These are phyloP conservation scores for Knufia petricola DNA, from an alignment of 2,329 filamentous ascomycete genomes.

Conservation along the genomic window DNA sequence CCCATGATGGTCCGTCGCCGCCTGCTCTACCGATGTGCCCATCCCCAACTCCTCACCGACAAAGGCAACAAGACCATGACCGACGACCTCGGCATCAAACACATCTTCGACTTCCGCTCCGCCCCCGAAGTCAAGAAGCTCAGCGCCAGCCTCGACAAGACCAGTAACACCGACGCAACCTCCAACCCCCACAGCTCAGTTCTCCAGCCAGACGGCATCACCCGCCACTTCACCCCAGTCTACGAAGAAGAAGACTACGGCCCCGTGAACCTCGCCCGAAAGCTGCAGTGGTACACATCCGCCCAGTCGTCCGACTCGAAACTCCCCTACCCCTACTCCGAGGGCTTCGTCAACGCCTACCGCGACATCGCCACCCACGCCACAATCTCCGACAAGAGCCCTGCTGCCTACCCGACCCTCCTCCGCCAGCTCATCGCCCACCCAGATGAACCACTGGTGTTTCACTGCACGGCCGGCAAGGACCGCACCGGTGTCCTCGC, in stretches of 20 bases:
- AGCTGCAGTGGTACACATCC: constrained; percentile 49
- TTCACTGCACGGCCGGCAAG: constrained; percentile 71
- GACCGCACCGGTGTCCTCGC: constrained; percentile 64
- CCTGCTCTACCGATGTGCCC: constrained; percentile 58
- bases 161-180: constrained; percentile 12
- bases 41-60: constrained; percentile 50
- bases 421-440: constrained; percentile 38
- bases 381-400: constrained; percentile 28
- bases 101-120: constrained; percentile 51
- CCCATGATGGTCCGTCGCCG: constrained; percentile 37
- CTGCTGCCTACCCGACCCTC: constrained; percentile 46
- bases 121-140: constrained; percentile 29
- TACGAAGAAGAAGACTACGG: constrained; percentile 57
- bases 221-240: constrained; percentile 53
- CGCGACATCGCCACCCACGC: constrained; percentile 57
- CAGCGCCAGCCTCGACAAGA: constrained; percentile 12
- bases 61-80: constrained; percentile 47
- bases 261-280: constrained; percentile 47
- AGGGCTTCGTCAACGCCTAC: constrained; percentile 58
- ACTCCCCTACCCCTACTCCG: constrained; percentile 22
- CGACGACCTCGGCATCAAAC: constrained; percentile 58
- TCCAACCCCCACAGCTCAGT: constrained; percentile 8
- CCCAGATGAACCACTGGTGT: constrained; percentile 42
- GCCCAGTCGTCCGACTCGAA: constrained; percentile 27
- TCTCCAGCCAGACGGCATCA: constrained; percentile 34